Conservation (phyloP, 495 filamentous ascomycete genomes). For the Penicillium flavigenum region DNA sequence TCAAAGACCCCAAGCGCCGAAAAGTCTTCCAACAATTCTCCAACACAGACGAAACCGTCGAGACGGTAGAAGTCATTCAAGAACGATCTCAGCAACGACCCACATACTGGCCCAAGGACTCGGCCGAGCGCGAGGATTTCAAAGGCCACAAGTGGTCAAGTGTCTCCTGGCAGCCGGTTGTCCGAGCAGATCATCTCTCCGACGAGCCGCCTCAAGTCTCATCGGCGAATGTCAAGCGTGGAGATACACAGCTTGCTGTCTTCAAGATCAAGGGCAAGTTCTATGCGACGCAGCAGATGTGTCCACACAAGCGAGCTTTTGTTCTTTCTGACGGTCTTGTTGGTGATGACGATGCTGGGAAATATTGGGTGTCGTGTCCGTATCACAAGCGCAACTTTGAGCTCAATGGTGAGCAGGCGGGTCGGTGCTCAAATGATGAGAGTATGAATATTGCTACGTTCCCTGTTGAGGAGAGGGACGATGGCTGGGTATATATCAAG, state of each 20-base stretch:
- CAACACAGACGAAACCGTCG: constrained; percentile 74
- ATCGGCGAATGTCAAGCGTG: constrained; percentile 73
- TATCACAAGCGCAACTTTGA: constrained; percentile 93
- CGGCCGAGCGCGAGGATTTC: constrained; percentile 68
- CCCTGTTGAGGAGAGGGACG: constrained; percentile 71
- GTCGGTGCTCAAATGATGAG: constrained; percentile 75
- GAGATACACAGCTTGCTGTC: constrained; percentile 88
- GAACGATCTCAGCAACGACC: constrained; percentile 78
- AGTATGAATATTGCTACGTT: constrained; percentile 84
- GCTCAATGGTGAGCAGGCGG: constrained; percentile 65
- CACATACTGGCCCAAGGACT: constrained; percentile 76
- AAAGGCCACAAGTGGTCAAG: constrained; percentile 67
- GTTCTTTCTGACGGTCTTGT: constrained; percentile 84
- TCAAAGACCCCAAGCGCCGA: constrained; percentile 65
- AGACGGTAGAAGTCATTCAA: constrained; percentile 66
- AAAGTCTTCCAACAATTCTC: constrained; percentile 83
- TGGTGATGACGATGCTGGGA: constrained; percentile 64
- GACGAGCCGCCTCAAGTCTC: constrained; percentile 65
- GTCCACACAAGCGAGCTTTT: constrained; percentile 92
- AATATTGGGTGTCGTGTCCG: constrained; percentile 86
- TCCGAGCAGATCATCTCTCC: constrained; percentile 70
- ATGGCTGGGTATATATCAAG: constrained; percentile 83
- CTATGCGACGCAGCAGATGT: constrained; percentile 97
- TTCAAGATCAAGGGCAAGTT: constrained; percentile 83
- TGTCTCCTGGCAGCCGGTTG: constrained; percentile 81